Conservation (phyloP, 495 filamentous ascomycete genomes). For the Penicillium subrubescens region DNA sequence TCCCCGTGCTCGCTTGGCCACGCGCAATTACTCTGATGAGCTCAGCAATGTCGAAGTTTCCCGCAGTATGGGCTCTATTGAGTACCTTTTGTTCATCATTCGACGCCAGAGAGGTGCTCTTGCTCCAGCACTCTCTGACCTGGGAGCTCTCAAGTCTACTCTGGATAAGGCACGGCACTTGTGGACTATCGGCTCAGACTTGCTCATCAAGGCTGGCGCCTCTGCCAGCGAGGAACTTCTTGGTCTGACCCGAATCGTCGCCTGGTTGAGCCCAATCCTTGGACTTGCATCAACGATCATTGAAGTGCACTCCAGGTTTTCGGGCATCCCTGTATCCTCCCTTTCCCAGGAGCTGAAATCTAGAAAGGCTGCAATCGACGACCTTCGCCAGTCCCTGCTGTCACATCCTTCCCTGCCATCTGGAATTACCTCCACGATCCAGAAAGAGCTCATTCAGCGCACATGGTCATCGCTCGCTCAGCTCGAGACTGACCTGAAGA, state of each 20-base stretch:
- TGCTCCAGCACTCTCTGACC: conserved; percentile 42
- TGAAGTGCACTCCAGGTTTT: conserved; percentile 62
- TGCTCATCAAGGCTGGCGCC: conserved; percentile 30
- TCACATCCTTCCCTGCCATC: conserved; percentile 56
- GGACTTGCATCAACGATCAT: conserved; percentile 47
- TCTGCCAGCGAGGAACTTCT: conserved; percentile 24
- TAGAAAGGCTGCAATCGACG: conserved; percentile 51
- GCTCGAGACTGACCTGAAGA: conserved; percentile 47
- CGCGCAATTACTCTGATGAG: conserved; percentile 77
- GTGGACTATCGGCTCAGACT: conserved; percentile 40
- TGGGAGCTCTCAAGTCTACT: conserved; percentile 37
- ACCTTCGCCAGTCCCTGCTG: conserved; percentile 41
- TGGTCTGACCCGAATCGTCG: conserved; percentile 31
- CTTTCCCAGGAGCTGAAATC: conserved; percentile 46
- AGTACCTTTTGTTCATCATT: conserved; percentile 71
- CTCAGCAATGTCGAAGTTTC: conserved; percentile 74
- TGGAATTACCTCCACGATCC: conserved; percentile 50
- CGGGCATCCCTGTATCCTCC: conserved; percentile 45
- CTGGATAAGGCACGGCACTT: conserved; percentile 43
- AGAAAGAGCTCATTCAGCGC: conserved; percentile 45
- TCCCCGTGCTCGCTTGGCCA: conserved; percentile 63
- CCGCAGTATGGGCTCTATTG: conserved; percentile 77
- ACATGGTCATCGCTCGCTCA: conserved; percentile 44
- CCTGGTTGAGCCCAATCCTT: conserved; percentile 55
- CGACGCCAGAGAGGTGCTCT: conserved; percentile 67